Conservation (phyloP, 2,329 filamentous ascomycete genomes). For the Aureobasidium subglaciale region DNA sequence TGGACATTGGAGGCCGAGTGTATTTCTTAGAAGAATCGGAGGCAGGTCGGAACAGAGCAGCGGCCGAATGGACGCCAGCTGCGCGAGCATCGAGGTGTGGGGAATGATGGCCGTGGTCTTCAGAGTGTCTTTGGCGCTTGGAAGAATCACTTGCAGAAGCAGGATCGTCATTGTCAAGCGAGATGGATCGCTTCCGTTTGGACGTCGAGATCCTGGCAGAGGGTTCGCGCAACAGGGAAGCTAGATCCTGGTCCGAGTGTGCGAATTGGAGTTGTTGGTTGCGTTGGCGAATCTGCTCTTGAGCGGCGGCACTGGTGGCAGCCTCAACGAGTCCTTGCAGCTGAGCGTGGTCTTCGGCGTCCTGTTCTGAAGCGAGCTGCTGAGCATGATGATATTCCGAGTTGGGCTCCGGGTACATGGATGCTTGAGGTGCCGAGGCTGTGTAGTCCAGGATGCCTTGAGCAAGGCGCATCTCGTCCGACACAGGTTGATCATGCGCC, state of each 20-base stretch:
- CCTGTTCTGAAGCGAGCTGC: slow-evolving; percentile 8
- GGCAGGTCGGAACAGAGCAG: slow-evolving; percentile 36
- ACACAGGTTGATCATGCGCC: slow-evolving; percentile 8
- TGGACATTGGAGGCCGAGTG: slow-evolving; percentile 52
- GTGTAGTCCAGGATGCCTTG: slow-evolving; percentile 8
- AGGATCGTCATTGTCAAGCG: background rate
- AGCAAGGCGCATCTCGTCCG: slow-evolving; percentile 12
- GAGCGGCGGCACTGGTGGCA: slow-evolving; percentile 16
- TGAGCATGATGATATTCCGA: slow-evolving; percentile 14
- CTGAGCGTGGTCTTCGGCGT: slow-evolving; percentile 13
- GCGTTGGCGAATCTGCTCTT: slow-evolving; percentile 18
- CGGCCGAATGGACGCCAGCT: slow-evolving; percentile 40
- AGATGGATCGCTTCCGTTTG: background rate
- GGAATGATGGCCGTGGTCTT: slow-evolving; percentile 3
- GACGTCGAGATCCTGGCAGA: background rate
- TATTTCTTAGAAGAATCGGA: slow-evolving; percentile 45
- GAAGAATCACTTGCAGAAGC: slow-evolving; percentile 3
- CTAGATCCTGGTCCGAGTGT: slow-evolving; percentile 6
- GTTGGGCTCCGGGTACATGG: slow-evolving; percentile 15
- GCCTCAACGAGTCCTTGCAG: slow-evolving; percentile 18
- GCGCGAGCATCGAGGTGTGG: slow-evolving; percentile 36
- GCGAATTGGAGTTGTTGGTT: background rate
- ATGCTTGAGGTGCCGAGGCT: background rate
- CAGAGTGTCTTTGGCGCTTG: slow-evolving; percentile 7
- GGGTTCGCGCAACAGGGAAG: slow-evolving; percentile 7